Conservation (phyloP, 805 yeast species). For the Ogataea allantospora region DNA sequence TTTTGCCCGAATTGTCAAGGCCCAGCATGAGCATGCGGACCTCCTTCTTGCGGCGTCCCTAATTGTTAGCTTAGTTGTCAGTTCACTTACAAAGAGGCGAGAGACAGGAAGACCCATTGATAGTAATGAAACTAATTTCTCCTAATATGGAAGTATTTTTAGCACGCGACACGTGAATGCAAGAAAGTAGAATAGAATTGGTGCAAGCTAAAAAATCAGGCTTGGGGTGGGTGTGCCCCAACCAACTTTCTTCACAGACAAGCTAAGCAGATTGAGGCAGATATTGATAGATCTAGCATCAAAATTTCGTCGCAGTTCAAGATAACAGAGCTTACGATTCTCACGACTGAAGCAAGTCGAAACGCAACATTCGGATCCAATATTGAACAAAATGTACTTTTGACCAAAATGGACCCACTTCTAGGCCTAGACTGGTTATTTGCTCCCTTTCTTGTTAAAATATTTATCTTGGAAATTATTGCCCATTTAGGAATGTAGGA, state of each 20-base stretch:
- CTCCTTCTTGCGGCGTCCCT: slow-evolving; percentile 25
- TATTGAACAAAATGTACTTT: background rate
- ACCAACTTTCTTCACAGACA: slow-evolving; percentile 1
- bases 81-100: slow-evolving; percentile 20
- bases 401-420: background rate
- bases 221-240: background rate
- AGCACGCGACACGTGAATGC: slow-evolving; percentile 2
- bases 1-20: slow-evolving; percentile 90
- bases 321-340: too few species aligned
- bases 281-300: too few species aligned
- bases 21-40: slow-evolving; percentile 82
- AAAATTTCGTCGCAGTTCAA: too few species aligned
- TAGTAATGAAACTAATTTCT: background rate
- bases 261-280: background rate
- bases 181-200: background rate
- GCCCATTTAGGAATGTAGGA: slow-evolving; percentile 22
- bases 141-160: slow-evolving; percentile 1
- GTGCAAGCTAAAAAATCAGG: too few species aligned
- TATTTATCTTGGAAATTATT: slow-evolving; percentile 24
- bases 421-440: background rate
- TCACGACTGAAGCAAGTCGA: too few species aligned
- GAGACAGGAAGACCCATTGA: slow-evolving; percentile 25
- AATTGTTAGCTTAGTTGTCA: slow-evolving; percentile 1
- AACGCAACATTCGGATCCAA: too few species aligned
- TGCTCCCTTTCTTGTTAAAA: background rate